These are phyloP conservation scores for Camptophora hylomeconis DNA, from an alignment of 2,329 filamentous ascomycete genomes.

Conservation along the genomic window DNA sequence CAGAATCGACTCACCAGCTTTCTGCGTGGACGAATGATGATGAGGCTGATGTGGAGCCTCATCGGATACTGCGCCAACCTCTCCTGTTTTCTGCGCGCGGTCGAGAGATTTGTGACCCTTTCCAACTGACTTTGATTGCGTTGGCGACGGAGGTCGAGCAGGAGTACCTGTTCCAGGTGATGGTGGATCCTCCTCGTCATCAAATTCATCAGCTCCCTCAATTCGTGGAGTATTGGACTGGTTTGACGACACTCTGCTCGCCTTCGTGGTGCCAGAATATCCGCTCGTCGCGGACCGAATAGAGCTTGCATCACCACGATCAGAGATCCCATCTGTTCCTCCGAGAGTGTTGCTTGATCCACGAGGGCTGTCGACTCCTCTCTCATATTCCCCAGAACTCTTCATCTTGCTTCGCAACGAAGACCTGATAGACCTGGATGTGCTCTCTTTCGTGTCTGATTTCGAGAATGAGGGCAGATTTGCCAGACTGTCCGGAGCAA, in stretches of 20 bases:
- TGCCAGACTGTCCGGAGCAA: slow-evolving; percentile 48
- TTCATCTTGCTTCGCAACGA: slow-evolving; percentile 61
- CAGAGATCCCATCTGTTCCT: slow-evolving; percentile 43
- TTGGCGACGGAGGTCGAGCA: slow-evolving; percentile 70
- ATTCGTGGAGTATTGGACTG: slow-evolving; percentile 18
- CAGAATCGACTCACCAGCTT: slow-evolving; percentile 79
- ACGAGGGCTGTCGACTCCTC: slow-evolving; percentile 61
- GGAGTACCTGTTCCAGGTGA: slow-evolving; percentile 33
- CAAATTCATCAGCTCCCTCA: slow-evolving; percentile 23
- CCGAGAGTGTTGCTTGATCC: slow-evolving; percentile 54
- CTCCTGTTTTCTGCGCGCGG: slow-evolving; percentile 71
- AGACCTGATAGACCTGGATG: slow-evolving; percentile 65
- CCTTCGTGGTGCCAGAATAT: slow-evolving; percentile 20
- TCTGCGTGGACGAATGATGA: slow-evolving; percentile 45
- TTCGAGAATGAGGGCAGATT: slow-evolving; percentile 85
- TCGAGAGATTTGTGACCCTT: slow-evolving; percentile 64
- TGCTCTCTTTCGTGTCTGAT: slow-evolving; percentile 83
- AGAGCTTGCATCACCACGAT: slow-evolving; percentile 64
- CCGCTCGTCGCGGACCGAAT: slow-evolving; percentile 55
- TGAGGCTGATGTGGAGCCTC: slow-evolving; percentile 60
- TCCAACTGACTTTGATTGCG: slow-evolving; percentile 62
- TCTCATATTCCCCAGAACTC: slow-evolving; percentile 51
- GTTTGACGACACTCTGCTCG: slow-evolving; percentile 12
- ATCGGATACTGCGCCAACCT: slow-evolving; percentile 91
- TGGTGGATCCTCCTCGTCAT: slow-evolving; percentile 33